Conservation (phyloP, 352 stramenopile genomes). For the Thalassiosira mediterranea region DNA sequence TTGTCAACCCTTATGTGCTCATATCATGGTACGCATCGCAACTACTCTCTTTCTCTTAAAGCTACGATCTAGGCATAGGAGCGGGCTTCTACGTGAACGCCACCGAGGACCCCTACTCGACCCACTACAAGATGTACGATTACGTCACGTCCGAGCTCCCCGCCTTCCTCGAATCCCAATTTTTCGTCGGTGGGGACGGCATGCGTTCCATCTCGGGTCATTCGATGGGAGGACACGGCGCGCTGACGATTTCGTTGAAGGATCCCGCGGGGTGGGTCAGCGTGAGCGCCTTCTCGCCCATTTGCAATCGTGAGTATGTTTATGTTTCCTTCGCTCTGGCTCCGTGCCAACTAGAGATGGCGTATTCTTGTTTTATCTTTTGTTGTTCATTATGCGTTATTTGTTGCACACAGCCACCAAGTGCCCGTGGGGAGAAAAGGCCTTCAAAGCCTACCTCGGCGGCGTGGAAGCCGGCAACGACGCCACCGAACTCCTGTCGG, state of each 20-base stretch:
- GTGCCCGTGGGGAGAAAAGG: conserved; percentile 98
- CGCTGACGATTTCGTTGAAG: conserved; percentile 93
- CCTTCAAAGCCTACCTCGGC: conserved; percentile 96
- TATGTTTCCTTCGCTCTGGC: too few species aligned
- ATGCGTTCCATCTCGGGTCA: conserved; percentile 92
- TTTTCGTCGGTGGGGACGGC: conserved; percentile 84
- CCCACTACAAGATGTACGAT: conserved; percentile 97
- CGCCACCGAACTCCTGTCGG: conserved; percentile 88
- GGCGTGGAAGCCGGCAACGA: conserved; percentile 88
- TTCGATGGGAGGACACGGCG: conserved; percentile 95
- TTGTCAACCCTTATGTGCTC: too few species aligned
- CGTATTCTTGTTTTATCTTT: conserved; percentile 19
- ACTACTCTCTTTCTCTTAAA: not conserved
- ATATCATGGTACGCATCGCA: too few species aligned
- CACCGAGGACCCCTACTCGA: conserved; percentile 90
- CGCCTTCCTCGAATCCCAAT: conserved; percentile 88
- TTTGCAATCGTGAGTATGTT: too few species aligned
- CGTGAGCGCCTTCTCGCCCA: conserved; percentile 95
- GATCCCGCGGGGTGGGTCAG: conserved; percentile 87
- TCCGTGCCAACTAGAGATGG: too few species aligned
- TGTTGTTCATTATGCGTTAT: not conserved
- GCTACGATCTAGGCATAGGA: conserved; percentile 95
- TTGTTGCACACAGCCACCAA: too few species aligned
- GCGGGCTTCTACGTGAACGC: conserved; percentile 98
- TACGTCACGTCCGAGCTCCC: conserved; percentile 97